A percentile compares a stretch with the other conserved stretches of the same genome.
Evolutionary conservation across 345 rosid genomes (phyloP).

Genomic region (Aquilaria malaccensis): DNA sequence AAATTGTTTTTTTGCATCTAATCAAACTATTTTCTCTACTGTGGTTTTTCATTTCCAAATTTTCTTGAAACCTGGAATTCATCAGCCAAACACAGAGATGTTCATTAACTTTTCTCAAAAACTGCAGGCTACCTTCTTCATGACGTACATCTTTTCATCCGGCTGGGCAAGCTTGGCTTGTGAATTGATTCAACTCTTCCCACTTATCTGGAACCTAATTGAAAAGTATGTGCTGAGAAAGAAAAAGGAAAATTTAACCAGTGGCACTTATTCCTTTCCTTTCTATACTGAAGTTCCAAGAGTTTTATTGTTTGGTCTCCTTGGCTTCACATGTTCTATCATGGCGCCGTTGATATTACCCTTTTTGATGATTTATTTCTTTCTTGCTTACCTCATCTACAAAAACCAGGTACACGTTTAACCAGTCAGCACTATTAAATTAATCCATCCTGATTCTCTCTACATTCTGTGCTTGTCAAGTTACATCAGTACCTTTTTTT

Average conservation of each 20-base stretch:
- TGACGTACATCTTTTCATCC: conserved; percentile 67
- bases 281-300: conserved; percentile 84
- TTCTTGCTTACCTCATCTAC: conserved; percentile 63
- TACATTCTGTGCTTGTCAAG: no score
- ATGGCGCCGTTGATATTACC: conserved; percentile 84
- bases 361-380: conserved; percentile 61
- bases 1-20: no score
- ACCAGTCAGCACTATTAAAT: background rate
- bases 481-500: no score
- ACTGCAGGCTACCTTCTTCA: conserved; percentile 88
- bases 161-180: conserved; percentile 66
- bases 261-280: conserved; percentile 49
- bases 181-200: conserved; percentile 50
- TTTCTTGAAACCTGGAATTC: no score
- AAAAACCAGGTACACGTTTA: conserved; percentile 57
- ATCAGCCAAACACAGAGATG: no score
- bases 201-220: conserved; percentile 35
- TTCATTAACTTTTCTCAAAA: conserved; percentile 4
- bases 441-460: no score
- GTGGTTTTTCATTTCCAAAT: no score
- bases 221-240: conserved; percentile 32
- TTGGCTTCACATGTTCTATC: conserved; percentile 84
- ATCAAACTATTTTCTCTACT: no score
- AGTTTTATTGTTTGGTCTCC: conserved; percentile 67
- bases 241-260: conserved; percentile 32